Base-by-base conservation (phyloP, 768 basidiomycete species). In the Calocera cornea region DNA sequence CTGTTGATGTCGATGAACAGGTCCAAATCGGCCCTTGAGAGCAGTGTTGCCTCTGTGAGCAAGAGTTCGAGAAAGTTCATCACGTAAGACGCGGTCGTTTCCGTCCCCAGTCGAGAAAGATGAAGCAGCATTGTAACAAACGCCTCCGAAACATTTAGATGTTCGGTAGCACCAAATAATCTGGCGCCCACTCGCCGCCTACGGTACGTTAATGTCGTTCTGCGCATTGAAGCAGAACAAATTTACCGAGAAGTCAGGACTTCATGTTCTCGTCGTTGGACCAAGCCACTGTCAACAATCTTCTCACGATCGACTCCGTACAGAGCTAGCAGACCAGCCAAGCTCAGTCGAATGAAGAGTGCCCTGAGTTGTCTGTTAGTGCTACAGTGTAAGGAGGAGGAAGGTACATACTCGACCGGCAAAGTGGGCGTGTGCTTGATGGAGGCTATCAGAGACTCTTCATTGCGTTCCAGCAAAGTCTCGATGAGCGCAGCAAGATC, bases 1-100 rank as follows among this genome's bases (percentile, higher is more conserved):
- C 82, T 85, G 70, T 89, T 88, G 60, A 83, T 81, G 34, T 89
- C 73, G 34, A 89, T 81, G 71, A 90, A 89, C 73, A 88, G 87
- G 71, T 89, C 87, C 1, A 87, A 22, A 19, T 60, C 54, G 24
- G 27, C 2, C 10, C 31, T 16, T 10, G 54, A 60, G 31, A 60
- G 14, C 10, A 60, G 27, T 10, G 54, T 60, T 5, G 54, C 54
- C 24, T 60, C 54, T 22, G 54, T 33, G 5, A 60, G 54, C 27
- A 60, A 22, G 14, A 60, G 54, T 10, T 16, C 54, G 7, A 60
- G 54, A 27, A 60, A 60, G 54, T 60, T 29, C 54, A 60, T 60
- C 27, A 33, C 54, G 27, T 60, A 60, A 29, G 54, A 60, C 54
- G 31, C 31, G 27, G 54, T 60, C 11, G 54, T 33, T 19, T 60